Evolutionary conservation across 2,329 filamentous ascomycete genomes (phyloP).

Genomic region (Stenocarpella maydis): DNA sequence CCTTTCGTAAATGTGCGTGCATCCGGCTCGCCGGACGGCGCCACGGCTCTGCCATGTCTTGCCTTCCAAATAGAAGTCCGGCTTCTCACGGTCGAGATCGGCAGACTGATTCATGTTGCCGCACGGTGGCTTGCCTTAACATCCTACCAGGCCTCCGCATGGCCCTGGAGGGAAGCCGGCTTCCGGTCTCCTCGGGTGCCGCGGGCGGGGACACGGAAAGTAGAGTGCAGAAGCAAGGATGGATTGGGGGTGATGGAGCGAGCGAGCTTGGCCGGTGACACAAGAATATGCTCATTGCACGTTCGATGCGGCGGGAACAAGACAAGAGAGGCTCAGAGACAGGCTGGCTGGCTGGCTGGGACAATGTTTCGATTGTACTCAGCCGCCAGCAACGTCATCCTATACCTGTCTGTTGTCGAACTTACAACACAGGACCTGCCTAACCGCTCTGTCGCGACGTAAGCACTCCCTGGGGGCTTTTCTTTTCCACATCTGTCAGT

Average conservation of each 20-base stretch:
- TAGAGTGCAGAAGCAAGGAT: not conserved
- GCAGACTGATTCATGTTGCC: not conserved
- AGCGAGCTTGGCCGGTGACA: not conserved
- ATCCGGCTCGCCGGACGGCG: not conserved
- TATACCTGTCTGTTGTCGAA: not conserved
- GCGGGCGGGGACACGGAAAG: too few species aligned
- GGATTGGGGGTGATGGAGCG: not conserved
- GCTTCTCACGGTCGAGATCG: slow-evolving; percentile 13
- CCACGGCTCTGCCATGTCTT: not conserved
- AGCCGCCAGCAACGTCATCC: slow-evolving; percentile 7
- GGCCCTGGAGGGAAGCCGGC: too few species aligned
- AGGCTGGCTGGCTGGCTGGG: slow-evolving; percentile 1
- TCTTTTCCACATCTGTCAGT: not conserved
- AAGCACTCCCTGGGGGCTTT: too few species aligned
- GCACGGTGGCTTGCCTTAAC: slow-evolving; percentile 8
- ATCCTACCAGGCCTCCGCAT: not conserved
- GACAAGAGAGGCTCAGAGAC: slow-evolving; percentile 8
- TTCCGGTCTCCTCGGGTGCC: not conserved
- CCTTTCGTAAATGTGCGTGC: not conserved
- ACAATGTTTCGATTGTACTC: slow-evolving; percentile 3
- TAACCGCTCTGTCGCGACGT: too few species aligned
- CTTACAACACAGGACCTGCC: too few species aligned
- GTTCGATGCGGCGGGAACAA: not conserved
- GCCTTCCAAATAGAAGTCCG: not conserved
- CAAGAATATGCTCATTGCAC: not conserved